Base-by-base conservation (phyloP, 495 filamentous ascomycete genomes). In the Penicillium coffeae region DNA sequence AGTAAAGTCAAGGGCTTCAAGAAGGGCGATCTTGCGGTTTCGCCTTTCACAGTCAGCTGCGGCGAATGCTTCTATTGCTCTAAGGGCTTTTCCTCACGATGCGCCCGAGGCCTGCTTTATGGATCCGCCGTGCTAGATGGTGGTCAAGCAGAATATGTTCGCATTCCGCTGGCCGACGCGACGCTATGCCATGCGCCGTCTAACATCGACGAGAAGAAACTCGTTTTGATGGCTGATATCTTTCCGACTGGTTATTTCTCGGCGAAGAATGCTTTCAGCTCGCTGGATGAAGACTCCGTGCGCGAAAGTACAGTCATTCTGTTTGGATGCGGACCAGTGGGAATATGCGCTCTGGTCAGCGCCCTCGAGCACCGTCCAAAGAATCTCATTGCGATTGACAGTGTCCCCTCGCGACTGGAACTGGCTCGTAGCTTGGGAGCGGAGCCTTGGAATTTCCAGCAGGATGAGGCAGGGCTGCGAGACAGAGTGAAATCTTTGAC, bases 241-340 rank as follows among this genome's bases (percentile, higher is more conserved):
- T 81, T 83, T 49, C 85, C 87, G 3, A 95, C 89, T 1, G 91
- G 91, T 1, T 95, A 77, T 64, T 95, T 92, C 56, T 90, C 86
- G 1, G 89, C 88, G 2, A 63, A 68, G 16, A 91, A 88, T 55
- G 89, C 79, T 2, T 89, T 95, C 63, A 72, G 69, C 6, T 65
- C 75, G 25, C 63, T 90, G 41, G 73, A 72, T 0, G 47, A 70
- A 2, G 64, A 75, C 42, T 72, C 79, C 16, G 72, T 85, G 35
- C 54, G 66, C 8, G 79, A 87, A 36, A 80, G 81, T 42, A 85
- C 80, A 1, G 86, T 86, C 0, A 79, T 94, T 3, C 64, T 94
- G 14, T 81, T 96, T 49, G 91, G 90, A 2, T 95, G 90, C 59
- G 91, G 91, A 9, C 87, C 87, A 0, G 87, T 90, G 9, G 90